Base-by-base conservation (phyloP, 2,329 filamentous ascomycete species). In the Claviceps cyperi region DNA sequence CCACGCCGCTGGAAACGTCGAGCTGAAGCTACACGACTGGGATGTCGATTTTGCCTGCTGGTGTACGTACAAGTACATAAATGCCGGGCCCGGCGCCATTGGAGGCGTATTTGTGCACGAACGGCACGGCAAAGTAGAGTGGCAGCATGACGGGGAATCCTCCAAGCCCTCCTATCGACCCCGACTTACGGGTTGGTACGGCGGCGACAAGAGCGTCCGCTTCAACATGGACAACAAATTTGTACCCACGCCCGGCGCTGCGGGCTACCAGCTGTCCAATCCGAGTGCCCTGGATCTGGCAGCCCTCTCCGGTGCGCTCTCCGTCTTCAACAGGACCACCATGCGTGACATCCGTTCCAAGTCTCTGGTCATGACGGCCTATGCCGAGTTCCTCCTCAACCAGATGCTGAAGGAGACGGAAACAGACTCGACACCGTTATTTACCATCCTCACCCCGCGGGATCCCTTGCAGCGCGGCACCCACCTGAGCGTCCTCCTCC, bases 51-150 rank as follows among this genome's bases (percentile, higher is more conserved):
- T 94, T 59, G 89, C 90, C 15, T 86, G 78, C 49, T 95, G 89
- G 89, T 95, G 89, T 66, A 90, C 83, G 17, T 95, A 95, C 74
- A 95, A 95, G 69, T 95, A 95, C 69, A 77, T 94, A 63, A 94
- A 94, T 62, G 81, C 82, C 24, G 89, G 89, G 0, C 87, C 89
- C 0, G 89, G 89, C 4, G 76, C 81, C 15, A 94, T 94, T 55
- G 87, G 79, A 1, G 88, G 84, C 0, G 71, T 83, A 1, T 95
- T 89, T 56, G 84, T 95, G 8, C 87, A 95, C 64, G 79, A 86
- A 61, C 73, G 70, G 39, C 84, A 94, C 62, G 80, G 83, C 40
- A 64, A 64, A 22, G 80, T 86, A 11, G 66, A 64, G 47, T 61
- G 60, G 1, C 6, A 14, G 8, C 32, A 69, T 17, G 59, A 61